Base-by-base conservation (phyloP, 495 filamentous ascomycete genomes). In the Halenospora varia region DNA sequence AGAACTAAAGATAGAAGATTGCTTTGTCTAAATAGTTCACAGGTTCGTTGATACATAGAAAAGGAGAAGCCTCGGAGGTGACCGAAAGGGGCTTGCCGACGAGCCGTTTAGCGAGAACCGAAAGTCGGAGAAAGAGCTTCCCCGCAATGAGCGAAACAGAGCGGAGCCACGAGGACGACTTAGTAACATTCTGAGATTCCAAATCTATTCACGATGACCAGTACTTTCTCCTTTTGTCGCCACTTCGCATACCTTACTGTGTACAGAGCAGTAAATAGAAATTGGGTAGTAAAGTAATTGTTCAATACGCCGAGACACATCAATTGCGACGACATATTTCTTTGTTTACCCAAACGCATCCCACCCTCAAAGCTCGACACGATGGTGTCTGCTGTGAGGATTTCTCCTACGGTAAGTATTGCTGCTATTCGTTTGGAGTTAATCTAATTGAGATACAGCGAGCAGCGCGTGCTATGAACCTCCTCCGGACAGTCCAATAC, bases 401-500 rank as follows among this genome's bases (percentile, higher is more conserved):
- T 88, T 54, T 74, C 82, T 47, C 78, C 78, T 29, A 76, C 59
- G 25, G 78, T 80, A 59, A 70, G 75, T 70, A 19, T 15, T 1
- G n/a, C 24, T 15, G 22, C 44, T 18, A 24, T 40, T 45, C 24
- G 24, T 22, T 41, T 42, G 39, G 20, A 39, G 45, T 20, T 18
- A 15, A 42, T 17, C 3, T 22, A 48, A 44, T 29, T 19, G 52
- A 47, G 60, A 57, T 44, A 76, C 80, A 56, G 78, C 90, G 64
- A 59, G 90, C 93, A 54, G 76, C 81, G 46, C 76, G 88, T 61
- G 92, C 94, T n/a, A 69, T 85, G 60, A 89, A 82, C 65, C 83
- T 97, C 51, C 84, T 97, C 52, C 85, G 89, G 51, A 89, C 94
- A 29, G 80, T 98, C 13, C 92, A 96, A 73, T 95, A 86, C 70